Percentiles rank a stretch among this genome's conserved stretches.
Evolutionary conservation across 768 basidiomycete genomes (phyloP).

Genomic region (Trametes maxima): DNA sequence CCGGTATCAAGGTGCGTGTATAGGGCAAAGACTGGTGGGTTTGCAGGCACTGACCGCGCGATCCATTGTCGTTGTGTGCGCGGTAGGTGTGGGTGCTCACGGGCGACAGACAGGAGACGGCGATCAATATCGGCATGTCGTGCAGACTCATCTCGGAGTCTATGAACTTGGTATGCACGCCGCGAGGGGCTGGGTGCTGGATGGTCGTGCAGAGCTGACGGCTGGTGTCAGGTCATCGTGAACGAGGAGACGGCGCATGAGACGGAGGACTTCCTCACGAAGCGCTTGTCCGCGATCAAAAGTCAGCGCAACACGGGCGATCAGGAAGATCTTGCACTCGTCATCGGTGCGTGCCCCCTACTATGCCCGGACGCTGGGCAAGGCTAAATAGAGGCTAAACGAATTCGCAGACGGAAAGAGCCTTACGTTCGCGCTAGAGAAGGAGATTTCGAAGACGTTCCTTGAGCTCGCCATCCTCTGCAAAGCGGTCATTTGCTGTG

Average conservation of each 20-base stretch:
- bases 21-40: neutral
- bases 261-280: constrained; percentile 84
- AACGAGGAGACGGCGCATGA: constrained; percentile 86
- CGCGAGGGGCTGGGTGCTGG: neutral
- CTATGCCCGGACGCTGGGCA: neutral
- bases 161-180: constrained; percentile 83
- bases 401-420: constrained; percentile 84
- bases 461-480: constrained; percentile 96
- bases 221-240: constrained; percentile 72
- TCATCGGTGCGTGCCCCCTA: constrained; percentile 68
- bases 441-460: constrained; percentile 86
- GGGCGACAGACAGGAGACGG: constrained; percentile 97
- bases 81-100: constrained; percentile 93
- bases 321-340: constrained; percentile 85
- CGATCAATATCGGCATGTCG: constrained; percentile 98
- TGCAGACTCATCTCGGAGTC: constrained; percentile 96
- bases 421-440: constrained; percentile 88
- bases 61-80: neutral
- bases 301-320: constrained; percentile 91
- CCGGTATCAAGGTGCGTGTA: constrained; percentile 82
- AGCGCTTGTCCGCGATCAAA: constrained; percentile 89
- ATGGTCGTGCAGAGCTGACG: neutral
- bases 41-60: neutral
- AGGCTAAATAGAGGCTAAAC: neutral
- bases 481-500: constrained; percentile 98